A percentile compares a stretch with the other conserved stretches of the same genome.
These are phyloP conservation scores for Eucalyptus erythrocorys DNA, from an alignment of 345 rosid genomes.

Conservation along the genomic window DNA sequence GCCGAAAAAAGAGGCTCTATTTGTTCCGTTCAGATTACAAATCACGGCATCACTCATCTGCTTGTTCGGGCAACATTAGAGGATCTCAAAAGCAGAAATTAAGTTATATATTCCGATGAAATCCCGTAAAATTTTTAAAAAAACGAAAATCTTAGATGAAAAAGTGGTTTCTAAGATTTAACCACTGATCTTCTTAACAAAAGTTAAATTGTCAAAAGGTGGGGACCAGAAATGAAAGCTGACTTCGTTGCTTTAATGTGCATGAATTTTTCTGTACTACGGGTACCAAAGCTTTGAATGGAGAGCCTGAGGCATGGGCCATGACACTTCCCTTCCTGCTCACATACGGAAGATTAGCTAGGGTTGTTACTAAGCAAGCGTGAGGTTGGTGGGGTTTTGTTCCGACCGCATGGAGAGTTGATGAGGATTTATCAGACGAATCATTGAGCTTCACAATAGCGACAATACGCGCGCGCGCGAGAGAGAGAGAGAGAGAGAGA, in stretches of 20 bases:
- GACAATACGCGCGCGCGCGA: not conserved
- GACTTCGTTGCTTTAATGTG: not conserved
- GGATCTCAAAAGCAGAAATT: not conserved
- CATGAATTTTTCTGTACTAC: not conserved
- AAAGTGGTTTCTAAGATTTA: not conserved
- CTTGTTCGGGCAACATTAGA: not conserved
- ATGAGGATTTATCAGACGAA: not conserved
- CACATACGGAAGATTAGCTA: not conserved
- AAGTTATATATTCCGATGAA: not conserved
- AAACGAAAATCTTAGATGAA: not conserved
- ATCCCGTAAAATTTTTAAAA: not conserved
- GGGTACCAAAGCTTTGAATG: not conserved
- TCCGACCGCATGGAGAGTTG: not conserved
- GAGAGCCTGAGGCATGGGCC: not conserved
- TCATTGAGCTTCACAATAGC: not conserved
- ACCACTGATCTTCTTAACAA: not conserved
- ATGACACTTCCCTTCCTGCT: not conserved
- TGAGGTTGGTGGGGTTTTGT: not conserved
- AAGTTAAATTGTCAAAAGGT: not conserved
- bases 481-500: not conserved
- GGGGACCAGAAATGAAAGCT: not conserved
- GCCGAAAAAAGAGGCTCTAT: not conserved
- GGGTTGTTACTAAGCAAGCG: not conserved
- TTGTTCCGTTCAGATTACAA: not conserved
- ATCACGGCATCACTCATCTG: not conserved